These are phyloP conservation scores for Termitomyces sp. DNA, from an alignment of 768 basidiomycete species.

Conservation along the genomic window DNA sequence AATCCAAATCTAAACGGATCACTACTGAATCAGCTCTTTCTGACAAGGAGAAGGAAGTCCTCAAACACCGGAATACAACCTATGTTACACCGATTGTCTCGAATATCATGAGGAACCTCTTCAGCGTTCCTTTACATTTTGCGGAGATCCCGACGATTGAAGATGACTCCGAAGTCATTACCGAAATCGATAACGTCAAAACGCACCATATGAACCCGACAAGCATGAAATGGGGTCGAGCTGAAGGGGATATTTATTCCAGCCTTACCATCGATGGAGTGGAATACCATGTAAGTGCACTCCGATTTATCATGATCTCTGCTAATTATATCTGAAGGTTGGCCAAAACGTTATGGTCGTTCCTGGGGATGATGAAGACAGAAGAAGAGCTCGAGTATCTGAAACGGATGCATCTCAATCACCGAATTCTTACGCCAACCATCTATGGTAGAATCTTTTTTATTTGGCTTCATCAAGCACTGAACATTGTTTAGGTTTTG, in stretches of 20 bases:
- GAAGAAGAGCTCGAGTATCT: constrained; percentile 34
- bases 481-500: constrained; percentile 50
- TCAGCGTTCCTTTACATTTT: constrained; percentile 37
- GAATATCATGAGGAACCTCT: constrained; percentile 39
- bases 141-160: constrained; percentile 24
- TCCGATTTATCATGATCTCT: background rate
- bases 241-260: constrained; percentile 27
- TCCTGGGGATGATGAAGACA: constrained; percentile 45
- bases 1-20: constrained; percentile 16
- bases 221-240: constrained; percentile 26
- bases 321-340: constrained; percentile 29
- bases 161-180: constrained; percentile 21
- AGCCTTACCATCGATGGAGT: constrained; percentile 53
- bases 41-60: constrained; percentile 18
- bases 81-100: constrained; percentile 42
- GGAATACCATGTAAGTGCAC: constrained; percentile 41
- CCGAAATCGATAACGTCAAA: constrained; percentile 19
- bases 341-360: constrained; percentile 63
- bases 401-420: constrained; percentile 35
- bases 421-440: constrained; percentile 49
- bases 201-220: constrained; percentile 29
- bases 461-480: background rate
- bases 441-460: constrained; percentile 46
- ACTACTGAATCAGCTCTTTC: background rate
- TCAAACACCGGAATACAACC: constrained; percentile 26